These are phyloP conservation scores for Tetrahymena malaccensis DNA, from an alignment of 73 alveolate genomes.

Conservation along the genomic window DNA sequence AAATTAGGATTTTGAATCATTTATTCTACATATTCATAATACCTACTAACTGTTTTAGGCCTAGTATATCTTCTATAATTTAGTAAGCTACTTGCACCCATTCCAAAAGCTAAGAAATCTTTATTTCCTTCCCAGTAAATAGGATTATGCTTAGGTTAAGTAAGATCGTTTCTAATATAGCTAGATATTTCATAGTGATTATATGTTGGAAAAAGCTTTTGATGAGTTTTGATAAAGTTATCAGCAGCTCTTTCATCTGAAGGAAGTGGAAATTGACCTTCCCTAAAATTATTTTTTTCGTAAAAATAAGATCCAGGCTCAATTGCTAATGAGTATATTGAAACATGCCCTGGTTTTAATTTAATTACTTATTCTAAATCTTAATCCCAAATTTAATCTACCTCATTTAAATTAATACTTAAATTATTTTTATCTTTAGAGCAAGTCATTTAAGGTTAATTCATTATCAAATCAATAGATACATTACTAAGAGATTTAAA, in stretches of 20 bases:
- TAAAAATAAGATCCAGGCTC: slow-evolving; percentile 48
- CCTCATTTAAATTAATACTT: not conserved
- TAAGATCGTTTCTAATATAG: not conserved
- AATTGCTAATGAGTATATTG: slow-evolving; percentile 34
- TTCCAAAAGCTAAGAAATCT: slow-evolving; percentile 50
- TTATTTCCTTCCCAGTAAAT: slow-evolving; percentile 54
- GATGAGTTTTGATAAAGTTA: slow-evolving; percentile 29
- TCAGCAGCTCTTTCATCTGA: slow-evolving; percentile 20
- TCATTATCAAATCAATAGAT: slow-evolving; percentile 33
- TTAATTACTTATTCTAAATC: slow-evolving; percentile 1
- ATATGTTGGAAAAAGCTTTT: not conserved
- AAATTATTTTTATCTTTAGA: not conserved
- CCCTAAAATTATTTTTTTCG: slow-evolving; percentile 21
- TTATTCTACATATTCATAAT: slow-evolving; percentile 40
- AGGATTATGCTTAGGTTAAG: slow-evolving; percentile 24
- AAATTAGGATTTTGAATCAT: not conserved
- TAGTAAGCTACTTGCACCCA: slow-evolving; percentile 48
- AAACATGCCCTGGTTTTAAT: slow-evolving; percentile 33
- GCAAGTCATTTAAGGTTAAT: slow-evolving; percentile 15
- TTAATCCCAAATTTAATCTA: not conserved
- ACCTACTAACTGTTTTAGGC: slow-evolving; percentile 37
- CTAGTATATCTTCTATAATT: slow-evolving; percentile 34
- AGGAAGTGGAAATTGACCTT: slow-evolving; percentile 42
- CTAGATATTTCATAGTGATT: slow-evolving; percentile 53
- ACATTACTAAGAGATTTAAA: not conserved